Base-by-base conservation (phyloP, 805 yeast genomes). In the Barnettozyma sucrosica region DNA sequence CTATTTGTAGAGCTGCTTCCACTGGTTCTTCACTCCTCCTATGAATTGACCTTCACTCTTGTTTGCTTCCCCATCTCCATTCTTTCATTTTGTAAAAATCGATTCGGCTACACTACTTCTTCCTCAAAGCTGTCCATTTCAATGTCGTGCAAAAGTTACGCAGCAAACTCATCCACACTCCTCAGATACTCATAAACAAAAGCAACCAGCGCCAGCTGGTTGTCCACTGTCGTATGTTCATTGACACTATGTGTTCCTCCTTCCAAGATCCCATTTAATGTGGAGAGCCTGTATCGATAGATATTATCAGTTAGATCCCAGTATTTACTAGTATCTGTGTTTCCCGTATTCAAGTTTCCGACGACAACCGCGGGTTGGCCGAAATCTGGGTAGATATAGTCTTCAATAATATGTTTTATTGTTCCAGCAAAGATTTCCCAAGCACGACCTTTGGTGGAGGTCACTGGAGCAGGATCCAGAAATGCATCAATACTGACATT, bases 381-480 rank as follows among this genome's bases (percentile, higher is more conserved):
- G 9, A 38, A 21, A 14, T 51, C 37, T 7, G 53, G 46, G 26
- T 47, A 51, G 8, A 55, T 51, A 51, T 56, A 60, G 43, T 81
- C 82, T 61, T 83, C 87, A 57, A 77, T 78, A 42, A 85, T 73
- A 49, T 78, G 75, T 52, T 82, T 75, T 33, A 81, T 68, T 16
- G 83, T 72, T 11, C 92, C 92, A 0, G 84, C 75, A 47, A 85
- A 71, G 26, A 67, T 55, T 13, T 69, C 66, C 86, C 87, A 84
- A 1, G 65, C 67, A 34, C 70, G 74, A 28, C 67, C 72, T 13
- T 55, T 49, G 39, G 61, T 55, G 8, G 85, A 85, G 0, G 82
- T 67, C 1, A 71, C 58, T 1, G 83, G 81, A 0, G 86, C 79
- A 3, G 81, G 79, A 41, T 75, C 79, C 34, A 75, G 59, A 2